Evolutionary conservation across 441 rosid species (phyloP).

Genomic region (Adansonia rubrostipa): DNA sequence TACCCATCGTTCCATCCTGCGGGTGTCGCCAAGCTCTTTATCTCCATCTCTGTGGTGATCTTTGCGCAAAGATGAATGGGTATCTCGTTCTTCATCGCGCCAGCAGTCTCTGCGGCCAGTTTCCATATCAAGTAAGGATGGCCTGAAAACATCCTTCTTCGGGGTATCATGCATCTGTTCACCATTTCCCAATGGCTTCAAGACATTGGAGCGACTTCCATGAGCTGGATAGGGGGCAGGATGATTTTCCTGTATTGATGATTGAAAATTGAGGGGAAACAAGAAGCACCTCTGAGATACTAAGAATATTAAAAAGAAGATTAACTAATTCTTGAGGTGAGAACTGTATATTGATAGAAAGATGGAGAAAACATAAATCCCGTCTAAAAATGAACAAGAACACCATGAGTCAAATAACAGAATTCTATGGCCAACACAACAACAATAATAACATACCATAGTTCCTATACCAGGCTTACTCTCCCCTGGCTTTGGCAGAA

Average conservation of each 20-base stretch:
- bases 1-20: slow-evolving; percentile 70
- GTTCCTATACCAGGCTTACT: slow-evolving; percentile 74
- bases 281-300: background rate
- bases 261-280: slow-evolving; percentile 1
- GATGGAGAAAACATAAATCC: background rate
- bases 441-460: slow-evolving; percentile 58
- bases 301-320: slow-evolving; percentile 16
- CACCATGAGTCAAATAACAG: background rate
- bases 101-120: slow-evolving; percentile 84
- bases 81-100: slow-evolving; percentile 99
- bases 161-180: slow-evolving; percentile 56
- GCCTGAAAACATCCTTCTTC: slow-evolving; percentile 86
- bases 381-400: background rate
- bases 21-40: slow-evolving; percentile 69
- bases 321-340: slow-evolving; percentile 15
- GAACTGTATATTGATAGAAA: background rate
- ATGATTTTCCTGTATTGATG: slow-evolving; percentile 61
- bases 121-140: slow-evolving; percentile 86
- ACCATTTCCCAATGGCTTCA: slow-evolving; percentile 55
- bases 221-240: slow-evolving; percentile 39
- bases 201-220: slow-evolving; percentile 51
- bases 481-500: slow-evolving; percentile 89
- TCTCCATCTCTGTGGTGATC: slow-evolving; percentile 92
- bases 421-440: background rate
- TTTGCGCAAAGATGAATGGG: slow-evolving; percentile 63